Conservation (phyloP, 805 yeast species). For the Hanseniaspora occidentalis region DNA sequence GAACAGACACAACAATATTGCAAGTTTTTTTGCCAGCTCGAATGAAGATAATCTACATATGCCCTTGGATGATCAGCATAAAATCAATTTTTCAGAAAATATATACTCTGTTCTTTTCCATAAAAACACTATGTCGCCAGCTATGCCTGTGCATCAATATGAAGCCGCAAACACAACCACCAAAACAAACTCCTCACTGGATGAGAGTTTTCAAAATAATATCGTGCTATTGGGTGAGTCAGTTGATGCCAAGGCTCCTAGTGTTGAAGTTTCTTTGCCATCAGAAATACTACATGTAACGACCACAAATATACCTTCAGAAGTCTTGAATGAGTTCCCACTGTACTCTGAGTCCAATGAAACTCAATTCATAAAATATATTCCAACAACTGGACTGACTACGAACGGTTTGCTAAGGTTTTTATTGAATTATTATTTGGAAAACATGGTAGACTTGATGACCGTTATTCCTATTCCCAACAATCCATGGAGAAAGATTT, state of each 20-base stretch:
- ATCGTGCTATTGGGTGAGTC: conserved; percentile 9
- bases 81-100: no score
- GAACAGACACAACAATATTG: no score
- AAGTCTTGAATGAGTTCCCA: conserved; percentile 8
- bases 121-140: no score
- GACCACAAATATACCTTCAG: conserved; percentile 10
- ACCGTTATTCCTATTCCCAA: conserved; percentile 57
- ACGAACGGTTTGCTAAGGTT: conserved; percentile 63
- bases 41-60: no score
- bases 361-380: conserved; percentile 16
- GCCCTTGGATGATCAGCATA: no score
- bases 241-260: conserved; percentile 10
- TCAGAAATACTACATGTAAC: conserved; percentile 8
- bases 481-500: conserved; percentile 83
- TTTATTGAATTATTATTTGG: conserved; percentile 56
- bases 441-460: conserved; percentile 70
- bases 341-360: conserved; percentile 1
- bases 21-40: no score
- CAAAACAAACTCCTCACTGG: no score
- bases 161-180: no score
- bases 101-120: no score
- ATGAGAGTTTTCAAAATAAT: no score
- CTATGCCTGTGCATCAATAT: no score
- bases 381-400: conserved; percentile 51
- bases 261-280: conserved; percentile 8